Base-by-base conservation (phyloP, 2,329 filamentous ascomycete species). In the Diaporthe ilicicola region DNA sequence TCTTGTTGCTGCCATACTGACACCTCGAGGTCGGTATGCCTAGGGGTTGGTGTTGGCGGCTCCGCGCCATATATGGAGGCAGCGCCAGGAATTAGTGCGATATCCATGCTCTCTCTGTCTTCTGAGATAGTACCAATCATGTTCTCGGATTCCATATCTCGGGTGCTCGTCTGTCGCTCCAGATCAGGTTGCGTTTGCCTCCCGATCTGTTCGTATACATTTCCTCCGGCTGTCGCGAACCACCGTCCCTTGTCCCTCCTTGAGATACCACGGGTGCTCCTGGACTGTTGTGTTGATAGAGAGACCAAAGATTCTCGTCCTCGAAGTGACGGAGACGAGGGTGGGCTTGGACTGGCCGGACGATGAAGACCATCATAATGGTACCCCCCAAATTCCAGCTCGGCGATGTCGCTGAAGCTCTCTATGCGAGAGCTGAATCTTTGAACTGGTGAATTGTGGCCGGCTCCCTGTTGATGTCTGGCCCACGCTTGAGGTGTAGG, bases 321-420 rank as follows among this genome's bases (percentile, higher is more conserved):
- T 9, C 79, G 78, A 37, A 82, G 72, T 6, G 44, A 66, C n/a
- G 70, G 72, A 53, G 37, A 48, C 4, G 44, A 46, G 13, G 71
- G 46, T 13, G 54, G 53, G 24, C 53, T 44, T 4, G 42, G 32
- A 12, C 29, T n/a, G 19, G 7, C 3, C 9, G 54, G 48, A 12
- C 70, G 59, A 22, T 70, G 61, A 59, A 73, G 70, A 2, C 76
- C 79, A 68, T 91, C 91, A 73, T 91, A 89, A 69, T 90, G 89
- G 77, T 95, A 97, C 42, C 72, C 75, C 27, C 75, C 77, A 37
- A 76, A 77, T 68, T 78, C 77, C 48, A 76, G 76, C 71, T 78
- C 77, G 51, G 75, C 72, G 32, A 81, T 74, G 51, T 81, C 79
- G 19, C 77, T 76, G 8, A 81, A 72, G 39, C 73, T 77, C 19